phyloP scores from a whole-genome alignment of 1,284 basidiomycete genomes.

The Volvariella volvacea region DNA sequence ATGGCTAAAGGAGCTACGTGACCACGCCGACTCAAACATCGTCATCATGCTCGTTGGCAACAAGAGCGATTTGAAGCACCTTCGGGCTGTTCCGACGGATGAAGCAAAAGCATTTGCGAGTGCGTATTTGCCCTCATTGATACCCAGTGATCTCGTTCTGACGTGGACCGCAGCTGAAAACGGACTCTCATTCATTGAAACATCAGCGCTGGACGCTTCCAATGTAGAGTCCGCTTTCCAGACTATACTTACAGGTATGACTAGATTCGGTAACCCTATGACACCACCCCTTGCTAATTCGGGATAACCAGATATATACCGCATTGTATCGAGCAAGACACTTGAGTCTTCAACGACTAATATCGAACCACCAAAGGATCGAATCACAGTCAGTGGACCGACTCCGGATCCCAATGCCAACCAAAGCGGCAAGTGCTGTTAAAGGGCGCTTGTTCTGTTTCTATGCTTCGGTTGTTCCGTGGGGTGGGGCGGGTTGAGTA shows the following conservation, averaged over 20 bases:
- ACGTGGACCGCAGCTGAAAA: slow-evolving; percentile 49
- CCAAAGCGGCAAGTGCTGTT: slow-evolving; percentile 38
- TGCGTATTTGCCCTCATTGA: slow-evolving; percentile 32
- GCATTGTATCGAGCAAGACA: slow-evolving; percentile 82
- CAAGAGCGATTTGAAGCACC: slow-evolving; percentile 98
- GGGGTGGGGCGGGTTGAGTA: background rate
- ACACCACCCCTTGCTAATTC: background rate
- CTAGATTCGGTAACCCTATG: slow-evolving; percentile 1
- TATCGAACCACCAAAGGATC: slow-evolving; percentile 41
- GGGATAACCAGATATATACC: slow-evolving; percentile 75
- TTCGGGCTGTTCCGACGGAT: slow-evolving; percentile 94
- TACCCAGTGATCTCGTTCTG: background rate
- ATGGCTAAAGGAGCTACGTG: slow-evolving; percentile 98
- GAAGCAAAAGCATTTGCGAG: slow-evolving; percentile 84
- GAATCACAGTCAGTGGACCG: slow-evolving; percentile 66
- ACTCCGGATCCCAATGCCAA: slow-evolving; percentile 32
- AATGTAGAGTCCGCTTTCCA: slow-evolving; percentile 98
- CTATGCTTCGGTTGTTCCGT: too few relatives aligned
- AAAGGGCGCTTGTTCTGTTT: slow-evolving; percentile 10
- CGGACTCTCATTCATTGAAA: slow-evolving; percentile 94
- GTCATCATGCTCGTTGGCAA: slow-evolving; percentile 94
- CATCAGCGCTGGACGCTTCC: slow-evolving; percentile 97
- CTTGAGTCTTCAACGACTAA: slow-evolving; percentile 70
- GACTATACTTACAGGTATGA: slow-evolving; percentile 85
- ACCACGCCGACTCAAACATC: slow-evolving; percentile 90